phyloP scores from a whole-genome alignment of 306 rosid species.

The Dryas drummondii region DNA sequence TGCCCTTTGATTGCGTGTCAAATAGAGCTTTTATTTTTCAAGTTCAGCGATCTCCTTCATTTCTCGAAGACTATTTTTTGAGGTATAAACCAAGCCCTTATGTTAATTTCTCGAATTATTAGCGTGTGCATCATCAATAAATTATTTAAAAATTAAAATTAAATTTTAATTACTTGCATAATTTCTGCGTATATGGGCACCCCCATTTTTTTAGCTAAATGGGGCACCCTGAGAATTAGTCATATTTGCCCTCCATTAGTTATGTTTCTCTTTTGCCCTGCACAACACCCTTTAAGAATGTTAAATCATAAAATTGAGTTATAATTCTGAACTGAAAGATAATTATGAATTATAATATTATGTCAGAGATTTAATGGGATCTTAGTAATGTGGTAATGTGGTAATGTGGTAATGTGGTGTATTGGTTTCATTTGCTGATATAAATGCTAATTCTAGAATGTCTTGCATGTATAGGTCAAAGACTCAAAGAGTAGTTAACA shows the following conservation, averaged over 20 bases:
- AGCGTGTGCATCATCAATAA: not conserved
- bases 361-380: not conserved
- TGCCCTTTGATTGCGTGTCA: slow-evolving; percentile 11
- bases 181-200: not conserved
- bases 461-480: not conserved
- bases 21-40: slow-evolving; percentile 12
- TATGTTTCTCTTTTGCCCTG: not conserved
- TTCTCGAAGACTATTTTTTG: slow-evolving; percentile 25
- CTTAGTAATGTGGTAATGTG: not conserved
- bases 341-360: not conserved
- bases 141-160: not conserved
- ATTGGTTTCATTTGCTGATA: not conserved
- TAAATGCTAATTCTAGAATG: not conserved
- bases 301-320: not conserved
- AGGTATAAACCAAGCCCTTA: slow-evolving; percentile 35
- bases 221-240: not conserved
- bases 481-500: not conserved
- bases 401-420: not conserved
- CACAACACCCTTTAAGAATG: not conserved
- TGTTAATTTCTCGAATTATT: not conserved
- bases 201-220: not conserved
- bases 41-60: slow-evolving; percentile 32
- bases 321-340: not conserved
- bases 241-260: not conserved
- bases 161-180: not conserved